Conservation (phyloP, 1,284 basidiomycete genomes). For the Mycena citricolor region DNA sequence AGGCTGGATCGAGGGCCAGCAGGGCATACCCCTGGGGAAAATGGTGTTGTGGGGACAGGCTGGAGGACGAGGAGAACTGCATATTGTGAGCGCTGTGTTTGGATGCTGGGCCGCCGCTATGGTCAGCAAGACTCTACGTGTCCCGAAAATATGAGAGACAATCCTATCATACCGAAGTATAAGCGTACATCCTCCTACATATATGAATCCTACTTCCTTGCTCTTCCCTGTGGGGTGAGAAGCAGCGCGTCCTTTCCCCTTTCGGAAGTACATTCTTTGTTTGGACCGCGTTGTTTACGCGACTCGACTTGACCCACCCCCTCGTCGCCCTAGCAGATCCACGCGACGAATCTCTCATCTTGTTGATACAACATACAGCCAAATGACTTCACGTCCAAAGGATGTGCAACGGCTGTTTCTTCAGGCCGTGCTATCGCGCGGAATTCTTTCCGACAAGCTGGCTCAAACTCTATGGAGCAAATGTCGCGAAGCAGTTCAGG, state of each 20-base stretch:
- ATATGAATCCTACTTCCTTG: background rate
- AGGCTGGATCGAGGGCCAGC: slow-evolving; percentile 79
- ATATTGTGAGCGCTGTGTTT: slow-evolving; percentile 73
- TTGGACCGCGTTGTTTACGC: slow-evolving; percentile 9
- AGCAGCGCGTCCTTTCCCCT: no score
- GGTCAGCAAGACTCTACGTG: slow-evolving; percentile 91
- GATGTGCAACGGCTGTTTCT: slow-evolving; percentile 76
- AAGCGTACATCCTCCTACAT: background rate
- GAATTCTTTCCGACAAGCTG: slow-evolving; percentile 59
- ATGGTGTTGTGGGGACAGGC: slow-evolving; percentile 69
- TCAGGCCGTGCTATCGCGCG: slow-evolving; percentile 72
- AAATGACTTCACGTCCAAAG: slow-evolving; percentile 32
- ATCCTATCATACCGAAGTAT: no score
- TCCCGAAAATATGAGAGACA: slow-evolving; percentile 64
- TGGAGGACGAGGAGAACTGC: slow-evolving; percentile 79
- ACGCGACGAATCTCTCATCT: no score
- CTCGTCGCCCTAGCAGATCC: no score
- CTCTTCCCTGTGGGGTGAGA: background rate
- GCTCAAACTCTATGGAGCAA: slow-evolving; percentile 67
- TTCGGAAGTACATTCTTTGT: slow-evolving; percentile 1
- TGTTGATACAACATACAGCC: slow-evolving; percentile 9
- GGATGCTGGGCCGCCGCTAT: slow-evolving; percentile 87
- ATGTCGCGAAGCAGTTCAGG: slow-evolving; percentile 62
- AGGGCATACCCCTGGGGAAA: slow-evolving; percentile 75
- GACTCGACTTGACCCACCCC: slow-evolving; percentile 5